A percentile compares a stretch with the other conserved stretches of the same genome.
phyloP scores from a whole-genome alignment of 2,329 filamentous ascomycete species.

The Claviceps sp. region DNA sequence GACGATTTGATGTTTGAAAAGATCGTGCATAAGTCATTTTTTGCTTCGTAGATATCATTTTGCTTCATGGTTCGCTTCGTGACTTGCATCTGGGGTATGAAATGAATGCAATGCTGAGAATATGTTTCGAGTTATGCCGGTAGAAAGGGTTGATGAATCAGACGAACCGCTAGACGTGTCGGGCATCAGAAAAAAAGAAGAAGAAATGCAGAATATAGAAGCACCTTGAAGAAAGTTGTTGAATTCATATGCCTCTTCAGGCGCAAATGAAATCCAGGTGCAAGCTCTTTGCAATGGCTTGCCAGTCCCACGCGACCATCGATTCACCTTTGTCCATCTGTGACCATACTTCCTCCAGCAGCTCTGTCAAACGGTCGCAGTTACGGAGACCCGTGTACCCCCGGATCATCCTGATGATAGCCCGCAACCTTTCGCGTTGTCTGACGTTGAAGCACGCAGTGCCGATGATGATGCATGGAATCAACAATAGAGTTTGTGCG shows the following conservation, averaged over 20 bases:
- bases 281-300: slow-evolving; percentile 38
- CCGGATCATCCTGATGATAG: slow-evolving; percentile 35
- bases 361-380: slow-evolving; percentile 36
- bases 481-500: slow-evolving; percentile 43
- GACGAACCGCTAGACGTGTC: background rate
- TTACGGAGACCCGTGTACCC: slow-evolving; percentile 48
- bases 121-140: background rate
- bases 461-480: slow-evolving; percentile 48
- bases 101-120: background rate
- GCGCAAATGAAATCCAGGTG: slow-evolving; percentile 43
- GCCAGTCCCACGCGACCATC: slow-evolving; percentile 51
- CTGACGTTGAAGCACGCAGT: slow-evolving; percentile 41
- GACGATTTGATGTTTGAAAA: no score
- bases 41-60: no score
- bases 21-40: no score
- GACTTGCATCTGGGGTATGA: background rate
- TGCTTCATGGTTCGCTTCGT: no score
- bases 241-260: slow-evolving; percentile 11
- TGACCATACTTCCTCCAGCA: slow-evolving; percentile 46
- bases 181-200: background rate
- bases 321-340: slow-evolving; percentile 46
- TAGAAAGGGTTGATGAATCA: background rate
- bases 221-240: background rate
- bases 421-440: slow-evolving; percentile 39
- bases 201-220: background rate